Percentiles rank a stretch among this genome's conserved stretches.
These are phyloP conservation scores for Fusarium pseudoanthophilum DNA, from an alignment of 2,329 filamentous ascomycete genomes.

Conservation along the genomic window DNA sequence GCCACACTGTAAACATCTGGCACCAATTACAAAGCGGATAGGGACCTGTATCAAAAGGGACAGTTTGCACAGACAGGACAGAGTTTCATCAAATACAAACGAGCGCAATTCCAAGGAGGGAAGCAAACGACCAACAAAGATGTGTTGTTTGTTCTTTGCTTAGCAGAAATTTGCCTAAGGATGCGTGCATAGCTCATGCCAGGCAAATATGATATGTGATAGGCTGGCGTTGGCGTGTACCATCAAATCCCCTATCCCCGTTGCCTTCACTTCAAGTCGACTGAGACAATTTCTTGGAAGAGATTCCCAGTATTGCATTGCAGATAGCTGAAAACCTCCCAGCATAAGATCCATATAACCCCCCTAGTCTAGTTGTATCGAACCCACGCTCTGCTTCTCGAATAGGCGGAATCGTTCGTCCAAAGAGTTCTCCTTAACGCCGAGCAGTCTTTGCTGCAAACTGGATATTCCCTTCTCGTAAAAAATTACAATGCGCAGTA, in stretches of 20 bases:
- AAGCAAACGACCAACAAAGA: background rate
- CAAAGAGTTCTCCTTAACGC: conserved; percentile 35
- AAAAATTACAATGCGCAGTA: conserved; percentile 26
- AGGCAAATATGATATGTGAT: background rate
- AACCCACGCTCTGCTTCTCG: conserved; percentile 3
- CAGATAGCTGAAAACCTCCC: conserved; percentile 3
- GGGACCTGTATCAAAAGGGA: conserved; percentile 16
- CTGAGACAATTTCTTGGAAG: background rate
- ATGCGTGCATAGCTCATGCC: background rate
- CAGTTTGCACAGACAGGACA: conserved; percentile 16
- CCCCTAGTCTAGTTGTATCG: conserved; percentile 7
- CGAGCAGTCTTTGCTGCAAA: conserved; percentile 28
- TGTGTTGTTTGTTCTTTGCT: background rate
- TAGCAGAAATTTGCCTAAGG: background rate
- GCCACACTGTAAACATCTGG: conserved; percentile 28
- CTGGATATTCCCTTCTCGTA: conserved; percentile 11
- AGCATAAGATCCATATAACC: background rate
- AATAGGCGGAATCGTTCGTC: conserved; percentile 8
- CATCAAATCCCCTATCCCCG: background rate
- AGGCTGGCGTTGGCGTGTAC: background rate
- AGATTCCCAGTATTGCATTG: background rate
- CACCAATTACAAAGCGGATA: conserved; percentile 27
- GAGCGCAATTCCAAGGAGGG: background rate
- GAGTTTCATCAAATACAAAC: background rate
- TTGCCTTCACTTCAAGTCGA: background rate